Evolutionary conservation across 805 yeast genomes (phyloP).

Genomic region (Candida orba): DNA sequence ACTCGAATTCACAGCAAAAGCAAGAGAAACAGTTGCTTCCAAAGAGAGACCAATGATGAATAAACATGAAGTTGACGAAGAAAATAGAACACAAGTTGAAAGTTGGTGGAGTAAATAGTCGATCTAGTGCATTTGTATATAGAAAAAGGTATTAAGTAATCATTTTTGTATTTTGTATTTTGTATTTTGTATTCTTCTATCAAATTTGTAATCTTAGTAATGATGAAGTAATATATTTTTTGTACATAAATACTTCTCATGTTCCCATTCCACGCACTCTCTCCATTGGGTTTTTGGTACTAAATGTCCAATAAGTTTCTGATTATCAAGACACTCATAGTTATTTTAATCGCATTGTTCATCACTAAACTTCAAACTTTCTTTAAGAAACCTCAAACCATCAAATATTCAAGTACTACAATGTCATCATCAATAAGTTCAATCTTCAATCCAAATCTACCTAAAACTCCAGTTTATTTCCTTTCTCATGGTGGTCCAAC

Average conservation of each 20-base stretch:
- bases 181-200: too few relatives aligned
- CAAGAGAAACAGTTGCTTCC: conserved; percentile 42
- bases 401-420: not conserved
- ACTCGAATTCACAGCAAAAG: conserved; percentile 59
- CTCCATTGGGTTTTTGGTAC: too few relatives aligned
- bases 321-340: conserved; percentile 4
- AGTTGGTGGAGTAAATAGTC: conserved; percentile 24
- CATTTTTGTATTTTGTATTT: too few relatives aligned
- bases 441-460: conserved; percentile 13
- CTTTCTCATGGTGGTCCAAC: conserved; percentile 84
- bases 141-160: too few relatives aligned
- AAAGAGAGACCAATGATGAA: conserved; percentile 32
- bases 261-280: too few relatives aligned
- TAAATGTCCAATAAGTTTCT: not conserved
- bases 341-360: conserved; percentile 14
- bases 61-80: conserved; percentile 18
- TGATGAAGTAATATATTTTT: too few relatives aligned
- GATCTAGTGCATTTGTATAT: too few relatives aligned
- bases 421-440: not conserved
- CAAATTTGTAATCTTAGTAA: conserved; percentile 8
- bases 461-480: conserved; percentile 51
- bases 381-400: not conserved
- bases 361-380: conserved; percentile 7
- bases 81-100: conserved; percentile 21
- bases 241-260: too few relatives aligned